Evolutionary conservation across 1,139 yeast genomes (phyloP).

Genomic region (Hyphopichia pseudoburtonii): DNA sequence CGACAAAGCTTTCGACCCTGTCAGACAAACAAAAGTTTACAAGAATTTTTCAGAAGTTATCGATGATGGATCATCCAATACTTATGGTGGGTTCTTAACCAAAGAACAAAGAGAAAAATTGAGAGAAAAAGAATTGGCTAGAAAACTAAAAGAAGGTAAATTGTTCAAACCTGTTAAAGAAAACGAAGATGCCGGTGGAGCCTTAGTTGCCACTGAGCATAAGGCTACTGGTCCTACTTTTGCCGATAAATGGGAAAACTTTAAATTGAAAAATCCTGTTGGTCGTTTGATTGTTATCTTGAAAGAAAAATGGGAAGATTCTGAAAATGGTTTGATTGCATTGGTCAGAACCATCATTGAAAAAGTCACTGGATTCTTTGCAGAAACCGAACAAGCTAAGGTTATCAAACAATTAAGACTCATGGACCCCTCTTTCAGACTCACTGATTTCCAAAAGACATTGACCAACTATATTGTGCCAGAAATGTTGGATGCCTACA

Average conservation of each 20-base stretch:
- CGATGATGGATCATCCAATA: constrained; percentile 84
- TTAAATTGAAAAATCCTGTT: constrained; percentile 65
- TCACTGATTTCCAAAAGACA: constrained; percentile 78
- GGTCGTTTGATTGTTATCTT: constrained; percentile 66
- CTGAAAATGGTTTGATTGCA: constrained; percentile 89
- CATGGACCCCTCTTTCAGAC: constrained; percentile 86
- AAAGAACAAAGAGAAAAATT: constrained; percentile 79
- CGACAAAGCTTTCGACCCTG: constrained; percentile 91
- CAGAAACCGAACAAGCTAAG: constrained; percentile 94
- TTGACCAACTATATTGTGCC: constrained; percentile 93
- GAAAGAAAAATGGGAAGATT: constrained; percentile 84
- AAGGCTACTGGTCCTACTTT: constrained; percentile 72
- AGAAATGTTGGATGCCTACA: constrained; percentile 92
- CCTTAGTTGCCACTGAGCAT: constrained; percentile 78
- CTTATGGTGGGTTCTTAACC: constrained; percentile 90
- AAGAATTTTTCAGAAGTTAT: constrained; percentile 86
- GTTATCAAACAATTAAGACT: constrained; percentile 82
- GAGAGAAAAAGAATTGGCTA: constrained; percentile 64
- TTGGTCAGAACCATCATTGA: constrained; percentile 77
- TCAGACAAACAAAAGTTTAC: constrained; percentile 85
- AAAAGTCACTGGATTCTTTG: constrained; percentile 83
- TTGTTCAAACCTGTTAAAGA: constrained; percentile 68
- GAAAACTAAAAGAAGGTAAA: constrained; percentile 50
- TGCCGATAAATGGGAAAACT: constrained; percentile 66
- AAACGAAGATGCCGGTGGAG: constrained; percentile 84